Evolutionary conservation across 2,329 filamentous ascomycete species (phyloP), one percentile per base, ranked within the genome.

Genomic region (Colletotrichum kahawae): DNA sequence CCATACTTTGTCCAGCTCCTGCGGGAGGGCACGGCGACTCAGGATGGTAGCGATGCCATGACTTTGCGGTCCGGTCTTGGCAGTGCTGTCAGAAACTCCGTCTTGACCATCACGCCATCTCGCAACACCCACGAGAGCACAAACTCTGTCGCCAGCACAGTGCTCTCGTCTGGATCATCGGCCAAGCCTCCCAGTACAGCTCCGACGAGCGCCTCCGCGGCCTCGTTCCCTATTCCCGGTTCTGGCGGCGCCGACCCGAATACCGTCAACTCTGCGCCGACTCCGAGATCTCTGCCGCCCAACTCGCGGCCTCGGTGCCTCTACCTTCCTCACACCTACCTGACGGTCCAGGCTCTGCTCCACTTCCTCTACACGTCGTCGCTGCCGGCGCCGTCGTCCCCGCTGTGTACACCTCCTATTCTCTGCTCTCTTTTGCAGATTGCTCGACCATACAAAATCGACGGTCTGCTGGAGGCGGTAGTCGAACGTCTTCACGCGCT

Each of bases 361-460:
- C 94, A 98, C 84, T 99, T 94, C 82, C 89, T 99, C 12, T 99
- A 99, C 84, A 98, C 96, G 0, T 98, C 95, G 34, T 93, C 95
- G 1, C 90, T 99, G 2, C 96, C 97, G 0, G 88, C 94, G 1
- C 90, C 92, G 1, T 91, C 91, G 13, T 95, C 95, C 7, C 90
- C 92, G 2, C 90, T 98, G 36, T 98, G 96, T 82, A 98, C 95
- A 0, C 96, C 97, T 1, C 97, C 98, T 79, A 98, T 98, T 27
- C 91, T 98, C 59, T 99, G 97, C 86, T 98, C 96, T 10, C 90
- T 99, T 7, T 90, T 99, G 9, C 97, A 99, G 83, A 92, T 99
- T 71, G 95, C 97, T 0, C 92, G 97, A 6, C 96, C 97, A 0
- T 99, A 99, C 83, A 94, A 95, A 77, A 91, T 99, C 62, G 96